Evolutionary conservation across 176 grass and related monocot genomes (phyloP).

Genomic region (Zea luxurians): DNA sequence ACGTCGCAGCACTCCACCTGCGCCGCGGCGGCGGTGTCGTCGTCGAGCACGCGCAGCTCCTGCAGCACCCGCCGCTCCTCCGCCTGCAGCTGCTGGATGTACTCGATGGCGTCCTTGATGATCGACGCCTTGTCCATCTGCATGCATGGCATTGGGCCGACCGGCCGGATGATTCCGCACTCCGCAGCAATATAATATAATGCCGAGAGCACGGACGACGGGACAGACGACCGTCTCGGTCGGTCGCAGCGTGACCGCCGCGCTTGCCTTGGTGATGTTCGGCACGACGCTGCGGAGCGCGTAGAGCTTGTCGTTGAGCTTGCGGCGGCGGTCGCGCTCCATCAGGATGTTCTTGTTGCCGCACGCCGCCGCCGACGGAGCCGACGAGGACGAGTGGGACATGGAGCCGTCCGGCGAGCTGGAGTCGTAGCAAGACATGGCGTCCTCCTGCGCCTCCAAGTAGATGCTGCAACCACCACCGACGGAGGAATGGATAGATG

Average conservation of each 20-base stretch:
- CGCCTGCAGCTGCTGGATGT: slow-evolving; percentile 56
- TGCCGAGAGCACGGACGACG: neutral
- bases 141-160: neutral
- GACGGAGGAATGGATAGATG: too few relatives aligned
- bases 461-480: slow-evolving; percentile 42
- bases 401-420: slow-evolving; percentile 59
- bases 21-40: neutral
- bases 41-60: too few relatives aligned
- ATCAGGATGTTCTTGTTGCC: slow-evolving; percentile 55
- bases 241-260: too few relatives aligned
- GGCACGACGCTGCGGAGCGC: slow-evolving; percentile 38
- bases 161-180: too few relatives aligned
- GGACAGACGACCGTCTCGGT: too few relatives aligned
- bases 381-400: slow-evolving; percentile 11
- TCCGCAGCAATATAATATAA: too few relatives aligned
- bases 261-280: slow-evolving; percentile 48
- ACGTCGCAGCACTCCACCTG: neutral
- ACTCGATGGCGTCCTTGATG: slow-evolving; percentile 63
- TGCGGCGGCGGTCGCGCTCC: slow-evolving; percentile 69
- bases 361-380: neutral
- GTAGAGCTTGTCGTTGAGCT: slow-evolving; percentile 79
- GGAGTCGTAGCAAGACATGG: slow-evolving; percentile 54
- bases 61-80: slow-evolving; percentile 36
- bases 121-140: slow-evolving; percentile 80
- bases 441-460: slow-evolving; percentile 43